phyloP scores from a whole-genome alignment of 192 early-diverging fungal species.

The Bifiguratus adelaidae region DNA sequence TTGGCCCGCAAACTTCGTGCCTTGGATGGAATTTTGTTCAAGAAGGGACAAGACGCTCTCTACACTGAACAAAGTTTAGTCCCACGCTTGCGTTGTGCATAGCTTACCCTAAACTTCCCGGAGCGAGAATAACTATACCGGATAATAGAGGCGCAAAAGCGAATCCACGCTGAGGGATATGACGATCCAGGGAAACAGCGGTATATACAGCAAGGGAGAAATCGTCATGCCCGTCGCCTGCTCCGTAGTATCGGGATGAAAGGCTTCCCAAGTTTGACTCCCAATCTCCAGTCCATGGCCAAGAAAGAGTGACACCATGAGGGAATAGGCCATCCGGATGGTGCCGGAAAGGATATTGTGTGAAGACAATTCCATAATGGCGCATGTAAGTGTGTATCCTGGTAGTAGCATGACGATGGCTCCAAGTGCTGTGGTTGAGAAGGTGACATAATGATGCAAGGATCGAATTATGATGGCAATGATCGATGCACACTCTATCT shows the following conservation, averaged over 20 bases:
- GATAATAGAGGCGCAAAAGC: slow-evolving; percentile 74
- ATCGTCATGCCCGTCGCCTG: not conserved
- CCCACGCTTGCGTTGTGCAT: no score
- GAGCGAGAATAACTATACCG: slow-evolving; percentile 74
- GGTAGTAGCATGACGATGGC: slow-evolving; percentile 51
- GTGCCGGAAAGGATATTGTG: slow-evolving; percentile 83
- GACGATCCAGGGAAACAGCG: slow-evolving; percentile 24
- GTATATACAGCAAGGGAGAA: slow-evolving; percentile 24
- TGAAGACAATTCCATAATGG: slow-evolving; percentile 81
- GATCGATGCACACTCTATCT: slow-evolving; percentile 52
- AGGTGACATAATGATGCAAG: slow-evolving; percentile 50
- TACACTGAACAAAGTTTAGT: no score
- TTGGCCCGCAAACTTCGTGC: slow-evolving; percentile 1
- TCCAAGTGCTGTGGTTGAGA: slow-evolving; percentile 43
- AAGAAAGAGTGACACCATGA: slow-evolving; percentile 69
- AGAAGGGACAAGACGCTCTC: slow-evolving; percentile 27
- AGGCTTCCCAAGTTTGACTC: slow-evolving; percentile 17
- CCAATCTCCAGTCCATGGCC: slow-evolving; percentile 63
- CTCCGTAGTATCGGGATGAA: no score
- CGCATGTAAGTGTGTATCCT: slow-evolving; percentile 70
- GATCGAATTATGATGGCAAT: slow-evolving; percentile 49
- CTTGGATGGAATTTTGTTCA: slow-evolving; percentile 19
- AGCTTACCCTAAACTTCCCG: no score
- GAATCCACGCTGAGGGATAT: slow-evolving; percentile 40
- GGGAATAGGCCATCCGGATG: slow-evolving; percentile 70